A percentile compares a stretch with the other conserved stretches of the same genome.
Conservation (phyloP, 257 asterid species). For the Linderniella brevidens region DNA sequence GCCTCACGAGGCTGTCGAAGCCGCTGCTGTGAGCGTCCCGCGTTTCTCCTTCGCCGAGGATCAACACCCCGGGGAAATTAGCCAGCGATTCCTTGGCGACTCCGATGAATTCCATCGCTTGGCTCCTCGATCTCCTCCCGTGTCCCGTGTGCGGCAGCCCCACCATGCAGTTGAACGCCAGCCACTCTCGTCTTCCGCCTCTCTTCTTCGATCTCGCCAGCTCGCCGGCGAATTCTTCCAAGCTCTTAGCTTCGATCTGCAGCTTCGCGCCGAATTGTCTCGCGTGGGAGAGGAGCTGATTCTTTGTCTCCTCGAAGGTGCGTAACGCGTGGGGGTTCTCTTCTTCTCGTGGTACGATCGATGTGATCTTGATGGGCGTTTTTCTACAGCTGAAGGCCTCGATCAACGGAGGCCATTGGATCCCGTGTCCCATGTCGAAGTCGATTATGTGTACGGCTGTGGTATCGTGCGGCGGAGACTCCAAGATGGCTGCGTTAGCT, state of each 20-base stretch:
- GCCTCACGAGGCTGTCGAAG: slow-evolving; percentile 24
- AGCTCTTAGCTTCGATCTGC: slow-evolving; percentile 25
- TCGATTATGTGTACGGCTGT: slow-evolving; percentile 21
- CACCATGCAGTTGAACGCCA: slow-evolving; percentile 54
- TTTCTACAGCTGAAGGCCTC: slow-evolving; percentile 26
- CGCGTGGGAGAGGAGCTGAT: slow-evolving; percentile 31
- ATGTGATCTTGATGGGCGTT: slow-evolving; percentile 31
- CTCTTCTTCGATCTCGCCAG: slow-evolving; percentile 16
- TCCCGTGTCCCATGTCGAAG: slow-evolving; percentile 46
- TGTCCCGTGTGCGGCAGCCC: slow-evolving; percentile 60
- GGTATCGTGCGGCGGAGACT: slow-evolving; percentile 22
- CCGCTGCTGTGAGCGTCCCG: slow-evolving; percentile 11
- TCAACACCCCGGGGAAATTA: slow-evolving; percentile 24
- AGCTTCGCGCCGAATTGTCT: slow-evolving; percentile 20
- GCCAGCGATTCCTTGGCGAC: slow-evolving; percentile 23
- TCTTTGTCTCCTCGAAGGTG: slow-evolving; percentile 31
- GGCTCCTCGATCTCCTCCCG: slow-evolving; percentile 16
- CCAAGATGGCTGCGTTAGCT: slow-evolving; percentile 38
- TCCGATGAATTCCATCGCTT: slow-evolving; percentile 24
- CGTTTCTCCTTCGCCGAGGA: slow-evolving; percentile 51
- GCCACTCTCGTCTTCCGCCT: slow-evolving; percentile 24
- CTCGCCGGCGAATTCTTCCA: slow-evolving; percentile 22
- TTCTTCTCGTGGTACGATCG: slow-evolving; percentile 19
- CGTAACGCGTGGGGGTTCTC: slow-evolving; percentile 12
- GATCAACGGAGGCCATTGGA: slow-evolving; percentile 53